These are phyloP conservation scores for Protoeuglena noctilucae DNA, from an alignment of 139 green algal species.

Conservation along the genomic window DNA sequence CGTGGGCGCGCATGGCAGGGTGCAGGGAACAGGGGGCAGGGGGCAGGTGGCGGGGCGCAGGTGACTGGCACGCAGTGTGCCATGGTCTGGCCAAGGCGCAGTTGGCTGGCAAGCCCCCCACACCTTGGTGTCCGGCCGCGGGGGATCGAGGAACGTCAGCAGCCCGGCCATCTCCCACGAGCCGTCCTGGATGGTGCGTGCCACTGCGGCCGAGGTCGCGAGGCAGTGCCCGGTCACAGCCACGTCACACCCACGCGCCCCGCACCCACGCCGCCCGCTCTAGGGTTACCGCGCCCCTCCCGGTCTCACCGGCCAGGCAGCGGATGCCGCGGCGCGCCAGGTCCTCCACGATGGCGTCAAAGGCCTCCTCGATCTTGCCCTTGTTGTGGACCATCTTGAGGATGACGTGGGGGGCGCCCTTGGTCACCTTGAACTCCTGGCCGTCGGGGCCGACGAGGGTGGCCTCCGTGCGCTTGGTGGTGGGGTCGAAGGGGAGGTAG, in stretches of 20 bases:
- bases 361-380: constrained; percentile 11
- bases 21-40: too few species aligned
- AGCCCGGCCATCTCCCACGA: constrained; percentile 56
- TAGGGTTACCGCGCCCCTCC: too few species aligned
- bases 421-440: constrained; percentile 49
- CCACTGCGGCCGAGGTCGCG: too few species aligned
- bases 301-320: constrained; percentile 45
- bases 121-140: constrained; percentile 64
- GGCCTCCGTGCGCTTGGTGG: constrained; percentile 65
- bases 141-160: constrained; percentile 75
- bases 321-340: constrained; percentile 58
- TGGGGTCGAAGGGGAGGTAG: constrained; percentile 75
- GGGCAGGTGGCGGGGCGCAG: too few species aligned
- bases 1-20: too few species aligned
- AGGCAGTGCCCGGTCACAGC: too few species aligned
- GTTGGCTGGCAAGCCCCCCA: too few species aligned
- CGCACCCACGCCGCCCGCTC: too few species aligned
- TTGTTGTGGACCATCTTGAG: constrained; percentile 28
- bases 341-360: constrained; percentile 33
- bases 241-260: too few species aligned
- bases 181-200: constrained; percentile 16
- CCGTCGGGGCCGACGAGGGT: constrained; percentile 36
- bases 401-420: constrained; percentile 52
- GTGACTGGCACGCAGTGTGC: too few species aligned
- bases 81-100: too few species aligned